These are phyloP conservation scores for Climacium dendroides DNA, from an alignment of 225 moss, liverwort and hornwort species.

Conservation along the genomic window DNA sequence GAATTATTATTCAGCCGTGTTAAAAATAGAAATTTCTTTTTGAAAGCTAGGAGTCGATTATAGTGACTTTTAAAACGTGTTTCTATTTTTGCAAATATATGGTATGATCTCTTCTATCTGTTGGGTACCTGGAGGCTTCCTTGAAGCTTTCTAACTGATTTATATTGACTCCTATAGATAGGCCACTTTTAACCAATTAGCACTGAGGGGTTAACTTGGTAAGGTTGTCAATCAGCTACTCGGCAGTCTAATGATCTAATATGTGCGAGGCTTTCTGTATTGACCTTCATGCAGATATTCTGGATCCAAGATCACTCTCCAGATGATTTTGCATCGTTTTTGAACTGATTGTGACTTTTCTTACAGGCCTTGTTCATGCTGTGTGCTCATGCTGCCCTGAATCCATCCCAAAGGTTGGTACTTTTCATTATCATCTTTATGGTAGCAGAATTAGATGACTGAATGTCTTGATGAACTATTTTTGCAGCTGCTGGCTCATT, in stretches of 20 bases:
- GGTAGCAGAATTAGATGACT: neutral
- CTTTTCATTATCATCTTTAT: neutral
- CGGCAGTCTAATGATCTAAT: neutral
- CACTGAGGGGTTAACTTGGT: neutral
- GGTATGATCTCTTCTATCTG: neutral
- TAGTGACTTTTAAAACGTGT: neutral
- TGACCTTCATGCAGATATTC: neutral
- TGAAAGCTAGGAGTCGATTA: neutral
- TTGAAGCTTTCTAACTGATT: neutral
- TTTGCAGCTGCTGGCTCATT: neutral
- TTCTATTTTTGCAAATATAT: neutral
- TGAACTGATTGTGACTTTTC: neutral
- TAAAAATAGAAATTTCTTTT: neutral
- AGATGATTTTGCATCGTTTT: neutral
- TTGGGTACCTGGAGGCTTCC: neutral
- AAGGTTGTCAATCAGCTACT: neutral
- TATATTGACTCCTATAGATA: neutral
- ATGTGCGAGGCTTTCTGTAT: neutral
- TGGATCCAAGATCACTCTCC: neutral
- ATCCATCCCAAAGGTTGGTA: conserved; percentile 54
- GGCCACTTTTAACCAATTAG: neutral
- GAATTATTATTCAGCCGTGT: neutral
- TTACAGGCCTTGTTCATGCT: conserved; percentile 79
- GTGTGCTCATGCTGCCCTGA: conserved; percentile 71
- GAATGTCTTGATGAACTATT: neutral